These are phyloP conservation scores for Cornus controversa DNA, from an alignment of 148 eudicot species.

Conservation along the genomic window DNA sequence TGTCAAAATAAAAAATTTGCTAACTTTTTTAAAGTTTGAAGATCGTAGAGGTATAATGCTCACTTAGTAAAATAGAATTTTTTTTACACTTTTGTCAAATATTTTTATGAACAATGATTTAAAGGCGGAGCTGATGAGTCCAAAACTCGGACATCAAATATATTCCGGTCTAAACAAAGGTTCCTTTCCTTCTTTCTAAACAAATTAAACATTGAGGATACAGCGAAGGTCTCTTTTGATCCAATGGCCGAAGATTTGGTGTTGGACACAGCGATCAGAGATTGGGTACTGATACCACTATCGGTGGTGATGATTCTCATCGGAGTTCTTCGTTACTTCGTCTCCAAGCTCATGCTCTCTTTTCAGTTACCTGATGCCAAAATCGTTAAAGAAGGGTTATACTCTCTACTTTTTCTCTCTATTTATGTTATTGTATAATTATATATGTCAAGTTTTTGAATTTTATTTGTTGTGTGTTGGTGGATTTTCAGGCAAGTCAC, in stretches of 20 bases:
- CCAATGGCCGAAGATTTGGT: constrained; percentile 92
- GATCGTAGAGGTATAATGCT: too few relatives aligned
- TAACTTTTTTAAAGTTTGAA: too few relatives aligned
- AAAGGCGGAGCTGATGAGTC: too few relatives aligned
- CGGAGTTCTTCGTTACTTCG: constrained; percentile 92
- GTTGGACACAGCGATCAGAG: constrained; percentile 87
- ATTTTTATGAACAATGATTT: too few relatives aligned
- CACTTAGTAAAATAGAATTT: too few relatives aligned
- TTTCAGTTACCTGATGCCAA: constrained; percentile 69
- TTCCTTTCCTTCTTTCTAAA: background rate
- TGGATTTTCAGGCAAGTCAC: too few relatives aligned
- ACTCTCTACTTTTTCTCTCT: background rate
- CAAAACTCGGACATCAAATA: too few relatives aligned
- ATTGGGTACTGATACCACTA: constrained; percentile 88
- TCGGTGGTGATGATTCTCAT: constrained; percentile 92
- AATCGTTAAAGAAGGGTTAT: constrained; percentile 90
- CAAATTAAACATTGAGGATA: background rate
- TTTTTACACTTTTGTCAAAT: too few relatives aligned
- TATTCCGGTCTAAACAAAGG: too few relatives aligned
- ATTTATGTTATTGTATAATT: too few relatives aligned
- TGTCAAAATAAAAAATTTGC: too few relatives aligned
- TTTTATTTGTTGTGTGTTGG: constrained; percentile 8
- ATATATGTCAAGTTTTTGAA: background rate
- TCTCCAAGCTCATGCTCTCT: constrained; percentile 90
- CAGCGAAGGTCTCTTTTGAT: background rate